Evolutionary conservation across 1,284 basidiomycete species (phyloP).

Genomic region (Fomitopsis pinicola): DNA sequence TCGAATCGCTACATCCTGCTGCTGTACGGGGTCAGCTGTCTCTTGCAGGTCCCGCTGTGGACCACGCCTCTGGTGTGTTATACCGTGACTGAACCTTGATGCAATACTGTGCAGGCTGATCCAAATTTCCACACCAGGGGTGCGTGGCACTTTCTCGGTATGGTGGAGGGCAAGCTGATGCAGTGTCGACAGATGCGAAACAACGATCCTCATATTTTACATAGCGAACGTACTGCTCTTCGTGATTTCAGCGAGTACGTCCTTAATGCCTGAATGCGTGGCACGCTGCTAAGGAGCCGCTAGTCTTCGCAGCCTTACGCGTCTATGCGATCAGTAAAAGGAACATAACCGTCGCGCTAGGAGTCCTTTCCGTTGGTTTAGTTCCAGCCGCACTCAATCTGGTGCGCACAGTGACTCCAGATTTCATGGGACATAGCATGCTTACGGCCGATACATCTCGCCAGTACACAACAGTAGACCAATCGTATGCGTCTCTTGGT

Average conservation of each 20-base stretch:
- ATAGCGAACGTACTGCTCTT: neutral
- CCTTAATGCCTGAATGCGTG: neutral
- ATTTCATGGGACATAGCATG: neutral
- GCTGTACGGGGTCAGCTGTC: neutral
- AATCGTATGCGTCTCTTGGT: neutral
- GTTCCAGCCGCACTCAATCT: neutral
- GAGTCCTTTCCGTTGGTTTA: neutral
- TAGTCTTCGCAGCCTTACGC: neutral
- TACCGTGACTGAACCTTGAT: neutral
- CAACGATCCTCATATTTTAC: neutral
- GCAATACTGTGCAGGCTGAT: too few species aligned
- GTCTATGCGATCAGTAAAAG: neutral
- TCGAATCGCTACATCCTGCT: neutral
- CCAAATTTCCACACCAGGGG: neutral
- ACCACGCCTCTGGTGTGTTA: neutral
- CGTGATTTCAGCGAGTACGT: neutral
- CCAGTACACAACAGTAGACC: neutral
- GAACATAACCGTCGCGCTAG: neutral
- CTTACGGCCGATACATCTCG: neutral
- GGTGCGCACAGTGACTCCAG: neutral
- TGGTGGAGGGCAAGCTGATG: neutral
- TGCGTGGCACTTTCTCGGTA: neutral
- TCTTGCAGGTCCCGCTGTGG: constrained; percentile 8
- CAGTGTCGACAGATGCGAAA: neutral
- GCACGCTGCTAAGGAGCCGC: neutral